phyloP scores from a whole-genome alignment of 177 flowering plant species.

The Vitis hybrid region DNA sequence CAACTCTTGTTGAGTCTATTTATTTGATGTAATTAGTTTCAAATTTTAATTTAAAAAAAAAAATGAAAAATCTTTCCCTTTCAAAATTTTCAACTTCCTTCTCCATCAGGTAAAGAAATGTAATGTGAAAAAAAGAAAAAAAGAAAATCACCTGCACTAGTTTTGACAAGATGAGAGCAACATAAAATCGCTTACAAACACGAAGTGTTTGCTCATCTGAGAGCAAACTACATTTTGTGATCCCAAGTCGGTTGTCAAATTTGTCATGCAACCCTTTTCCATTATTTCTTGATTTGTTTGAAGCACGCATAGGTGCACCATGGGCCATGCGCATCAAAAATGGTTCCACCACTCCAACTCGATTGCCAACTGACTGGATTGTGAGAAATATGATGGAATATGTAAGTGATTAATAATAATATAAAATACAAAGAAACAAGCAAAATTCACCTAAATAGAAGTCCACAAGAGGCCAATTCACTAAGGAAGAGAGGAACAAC shows the following conservation, averaged over 20 bases:
- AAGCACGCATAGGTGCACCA: conserved; percentile 69
- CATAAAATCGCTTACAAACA: conserved; percentile 86
- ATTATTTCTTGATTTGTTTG: conserved; percentile 41
- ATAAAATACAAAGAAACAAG: conserved; percentile 6
- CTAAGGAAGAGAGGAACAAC: no score
- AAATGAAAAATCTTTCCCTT: no score
- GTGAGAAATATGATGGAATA: background rate
- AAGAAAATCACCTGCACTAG: conserved; percentile 74
- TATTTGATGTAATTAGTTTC: no score
- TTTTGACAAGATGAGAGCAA: conserved; percentile 89
- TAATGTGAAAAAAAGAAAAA: background rate
- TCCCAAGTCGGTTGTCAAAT: conserved; percentile 26
- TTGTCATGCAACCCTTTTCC: conserved; percentile 37
- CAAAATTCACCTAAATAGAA: background rate
- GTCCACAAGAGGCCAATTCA: no score
- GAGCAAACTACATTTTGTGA: conserved; percentile 27
- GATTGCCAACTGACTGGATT: conserved; percentile 90
- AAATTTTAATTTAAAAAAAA: no score
- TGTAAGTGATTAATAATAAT: background rate
- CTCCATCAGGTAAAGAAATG: background rate
- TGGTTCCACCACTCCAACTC: conserved; percentile 90
- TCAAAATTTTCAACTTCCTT: background rate
- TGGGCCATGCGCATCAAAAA: conserved; percentile 99
- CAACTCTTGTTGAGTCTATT: no score
- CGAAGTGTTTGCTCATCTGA: conserved; percentile 79